A percentile compares a stretch with the other conserved stretches of the same genome.
Conservation (phyloP, 305 asterid species). For the Fraxinus paxiana region DNA sequence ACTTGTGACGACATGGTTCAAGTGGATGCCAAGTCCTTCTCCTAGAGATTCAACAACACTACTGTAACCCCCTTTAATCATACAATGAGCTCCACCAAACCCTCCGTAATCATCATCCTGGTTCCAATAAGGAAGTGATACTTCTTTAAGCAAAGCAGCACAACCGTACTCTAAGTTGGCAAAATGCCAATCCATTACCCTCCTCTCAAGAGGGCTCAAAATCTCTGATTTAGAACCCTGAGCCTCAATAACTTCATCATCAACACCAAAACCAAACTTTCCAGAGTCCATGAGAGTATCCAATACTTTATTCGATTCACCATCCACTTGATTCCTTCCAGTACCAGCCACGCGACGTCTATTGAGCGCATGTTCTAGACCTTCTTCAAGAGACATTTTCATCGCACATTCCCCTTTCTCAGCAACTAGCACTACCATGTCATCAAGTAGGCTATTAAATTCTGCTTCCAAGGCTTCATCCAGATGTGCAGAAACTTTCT, state of each 20-base stretch:
- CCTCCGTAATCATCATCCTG: conserved; percentile 97
- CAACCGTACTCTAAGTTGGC: conserved; percentile 98
- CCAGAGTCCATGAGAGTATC: conserved; percentile 33
- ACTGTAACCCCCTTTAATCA: conserved; percentile 97
- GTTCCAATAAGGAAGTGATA: conserved; percentile 96
- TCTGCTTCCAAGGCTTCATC: conserved; percentile 93
- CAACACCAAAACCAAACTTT: conserved; percentile 24
- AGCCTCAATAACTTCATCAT: conserved; percentile 33
- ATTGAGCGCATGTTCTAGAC: conserved; percentile 78
- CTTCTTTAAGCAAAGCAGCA: conserved; percentile 88
- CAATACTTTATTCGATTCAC: conserved; percentile 27
- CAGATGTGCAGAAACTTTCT: conserved; percentile 78
- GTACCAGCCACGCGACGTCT: conserved; percentile 43
- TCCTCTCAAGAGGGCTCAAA: conserved; percentile 89
- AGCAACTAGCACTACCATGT: conserved; percentile 77
- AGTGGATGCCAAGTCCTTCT: conserved; percentile 66
- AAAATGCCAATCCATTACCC: conserved; percentile 99
- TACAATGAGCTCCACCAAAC: conserved; percentile 99
- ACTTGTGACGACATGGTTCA: conserved; percentile 74
- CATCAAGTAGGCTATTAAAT: conserved; percentile 88
- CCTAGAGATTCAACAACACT: conserved; percentile 79
- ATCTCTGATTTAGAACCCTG: conserved; percentile 38
- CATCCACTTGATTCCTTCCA: conserved; percentile 30
- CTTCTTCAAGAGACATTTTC: conserved; percentile 93
- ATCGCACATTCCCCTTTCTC: conserved; percentile 81